These are phyloP conservation scores for Kurtzmaniella natalensis DNA, from an alignment of 1,139 yeast genomes.

Conservation along the genomic window DNA sequence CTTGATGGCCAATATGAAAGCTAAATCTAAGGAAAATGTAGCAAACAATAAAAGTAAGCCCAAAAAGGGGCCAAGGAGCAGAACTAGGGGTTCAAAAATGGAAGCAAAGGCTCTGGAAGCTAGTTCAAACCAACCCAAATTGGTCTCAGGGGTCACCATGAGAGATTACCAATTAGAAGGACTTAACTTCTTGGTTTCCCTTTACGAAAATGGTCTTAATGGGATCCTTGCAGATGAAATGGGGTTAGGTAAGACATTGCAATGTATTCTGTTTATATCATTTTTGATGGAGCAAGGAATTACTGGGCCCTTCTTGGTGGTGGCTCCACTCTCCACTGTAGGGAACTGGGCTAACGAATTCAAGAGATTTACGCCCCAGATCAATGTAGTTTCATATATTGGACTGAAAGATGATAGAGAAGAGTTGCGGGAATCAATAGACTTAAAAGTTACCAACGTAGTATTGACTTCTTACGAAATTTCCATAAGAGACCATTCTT, in stretches of 20 bases:
- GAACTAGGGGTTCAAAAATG: slow-evolving; percentile 9
- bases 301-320: slow-evolving; percentile 78
- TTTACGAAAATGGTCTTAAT: slow-evolving; percentile 89
- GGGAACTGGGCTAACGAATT: slow-evolving; percentile 82
- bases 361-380: slow-evolving; percentile 63
- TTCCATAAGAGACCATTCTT: slow-evolving; percentile 59
- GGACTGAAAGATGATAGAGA: slow-evolving; percentile 60
- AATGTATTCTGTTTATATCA: slow-evolving; percentile 73
- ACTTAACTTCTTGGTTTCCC: slow-evolving; percentile 80
- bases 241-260: slow-evolving; percentile 94
- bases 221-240: slow-evolving; percentile 96
- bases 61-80: slow-evolving; percentile 14
- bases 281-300: slow-evolving; percentile 78
- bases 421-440: slow-evolving; percentile 28
- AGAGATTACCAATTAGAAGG: slow-evolving; percentile 89
- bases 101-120: slow-evolving; percentile 8
- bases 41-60: too few species aligned
- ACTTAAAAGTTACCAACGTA: slow-evolving; percentile 28
- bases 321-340: slow-evolving; percentile 84
- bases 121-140: slow-evolving; percentile 53
- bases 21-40: slow-evolving; percentile 6
- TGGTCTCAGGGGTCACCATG: slow-evolving; percentile 63
- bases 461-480: slow-evolving; percentile 82
- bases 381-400: slow-evolving; percentile 60
- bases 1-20: slow-evolving; percentile 44